These are phyloP conservation scores for Debaryomycetaceae sp. DNA, from an alignment of 1,139 yeast species.

Conservation along the genomic window DNA sequence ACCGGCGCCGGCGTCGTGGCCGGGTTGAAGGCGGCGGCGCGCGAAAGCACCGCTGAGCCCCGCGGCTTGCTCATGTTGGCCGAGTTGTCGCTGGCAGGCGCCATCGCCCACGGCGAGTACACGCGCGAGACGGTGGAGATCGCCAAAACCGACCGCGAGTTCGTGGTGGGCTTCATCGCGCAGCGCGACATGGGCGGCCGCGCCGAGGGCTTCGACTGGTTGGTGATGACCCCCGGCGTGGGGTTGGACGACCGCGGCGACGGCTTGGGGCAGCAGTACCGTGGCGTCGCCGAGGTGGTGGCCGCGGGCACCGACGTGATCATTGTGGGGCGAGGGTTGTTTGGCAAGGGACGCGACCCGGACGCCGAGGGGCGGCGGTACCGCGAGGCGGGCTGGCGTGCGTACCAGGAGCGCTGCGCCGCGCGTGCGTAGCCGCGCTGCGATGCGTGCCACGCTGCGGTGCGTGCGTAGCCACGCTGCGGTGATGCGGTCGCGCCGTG, in stretches of 20 bases:
- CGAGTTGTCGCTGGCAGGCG: slow-evolving; percentile 89
- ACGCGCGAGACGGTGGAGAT: slow-evolving; percentile 83
- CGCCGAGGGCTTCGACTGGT: slow-evolving; percentile 87
- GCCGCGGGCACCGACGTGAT: slow-evolving; percentile 85
- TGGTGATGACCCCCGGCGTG: slow-evolving; percentile 97
- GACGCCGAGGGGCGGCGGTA: slow-evolving; percentile 82
- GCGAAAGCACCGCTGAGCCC: slow-evolving; percentile 65
- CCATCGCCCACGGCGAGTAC: slow-evolving; percentile 89
- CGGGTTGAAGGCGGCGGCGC: slow-evolving; percentile 82
- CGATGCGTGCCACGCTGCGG: no score
- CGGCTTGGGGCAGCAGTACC: slow-evolving; percentile 91
- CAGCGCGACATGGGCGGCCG: slow-evolving; percentile 82
- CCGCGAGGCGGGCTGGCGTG: slow-evolving; percentile 91
- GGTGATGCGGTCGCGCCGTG: no score
- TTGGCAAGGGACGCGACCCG: slow-evolving; percentile 95
- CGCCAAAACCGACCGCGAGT: slow-evolving; percentile 80
- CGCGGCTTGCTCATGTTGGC: slow-evolving; percentile 94
- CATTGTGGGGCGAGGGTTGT: slow-evolving; percentile 95
- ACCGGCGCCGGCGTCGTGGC: slow-evolving; percentile 92
- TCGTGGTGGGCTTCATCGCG: slow-evolving; percentile 95
- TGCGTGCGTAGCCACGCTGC: no score
- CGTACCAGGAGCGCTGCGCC: slow-evolving; percentile 52
- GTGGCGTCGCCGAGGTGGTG: slow-evolving; percentile 84
- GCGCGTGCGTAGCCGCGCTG: no score
- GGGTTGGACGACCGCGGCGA: slow-evolving; percentile 98